Base-by-base conservation (phyloP, 2,329 filamentous ascomycete species). In the Alternaria gaisen region DNA sequence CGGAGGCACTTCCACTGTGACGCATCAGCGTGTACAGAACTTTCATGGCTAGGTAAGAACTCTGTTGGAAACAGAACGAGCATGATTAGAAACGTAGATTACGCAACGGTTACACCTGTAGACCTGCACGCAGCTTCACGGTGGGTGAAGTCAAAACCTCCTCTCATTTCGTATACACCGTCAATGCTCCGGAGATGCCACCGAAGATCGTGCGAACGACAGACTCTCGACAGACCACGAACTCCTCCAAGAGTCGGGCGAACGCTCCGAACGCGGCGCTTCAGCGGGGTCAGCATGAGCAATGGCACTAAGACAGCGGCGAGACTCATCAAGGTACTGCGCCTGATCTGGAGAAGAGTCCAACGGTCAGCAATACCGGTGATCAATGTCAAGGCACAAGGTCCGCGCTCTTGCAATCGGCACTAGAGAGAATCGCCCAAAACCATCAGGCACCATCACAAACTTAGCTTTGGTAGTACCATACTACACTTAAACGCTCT, bases 191-290 rank as follows among this genome's bases (percentile, higher is more conserved):
- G 32, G 22, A 24, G 4, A 50, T 12, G 36, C 22, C 46, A 50
- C 22, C 20, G 32, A 1, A n/a, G 22, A 36, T 30, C 30, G 20
- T 5, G 30, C 9, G 16, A 38, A 16, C 6, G 46, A 32, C 46
- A 34, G 32, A 28, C 28, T 18, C 44, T 34, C 44, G 32, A 20
- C 44, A 30, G 8, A 8, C 18, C 18, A 48, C 12, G 46, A 36
- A 48, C 46, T 34, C 30, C 28, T 48, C 9, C 32, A 34, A 34
- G 30, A 32, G 18, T 22, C 30, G 46, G 46, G 18, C 30, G 46
- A 48, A 36, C 46, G 46, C 46, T 20, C 46, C 18, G 46, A 36
- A 36, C 28, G 12, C 46, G 46, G 46, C 46, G 46, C 30, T 34
- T 48, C 22, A 36, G 46, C 30, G 18, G 16, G 30, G 30, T 16